Evolutionary conservation across 495 filamentous ascomycete genomes (phyloP).

Genomic region (Aspergillus kassunensis): DNA sequence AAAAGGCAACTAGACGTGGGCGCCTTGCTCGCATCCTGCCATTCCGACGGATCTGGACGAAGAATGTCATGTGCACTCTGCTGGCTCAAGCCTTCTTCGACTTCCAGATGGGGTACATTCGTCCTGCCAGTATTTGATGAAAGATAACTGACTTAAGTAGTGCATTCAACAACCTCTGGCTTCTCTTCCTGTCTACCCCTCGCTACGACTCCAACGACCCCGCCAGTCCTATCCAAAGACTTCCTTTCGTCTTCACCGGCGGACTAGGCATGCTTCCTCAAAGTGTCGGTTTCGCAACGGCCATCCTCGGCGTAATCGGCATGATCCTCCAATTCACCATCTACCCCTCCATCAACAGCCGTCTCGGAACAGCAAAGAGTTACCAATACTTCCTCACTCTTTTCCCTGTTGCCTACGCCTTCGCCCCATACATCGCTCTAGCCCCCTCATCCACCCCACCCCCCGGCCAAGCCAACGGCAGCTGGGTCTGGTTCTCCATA

Average conservation of each 20-base stretch:
- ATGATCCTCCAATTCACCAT: conserved; percentile 73
- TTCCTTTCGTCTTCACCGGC: conserved; percentile 74
- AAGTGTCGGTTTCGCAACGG: conserved; percentile 71
- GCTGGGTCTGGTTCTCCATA: conserved; percentile 64
- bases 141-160: conserved; percentile 21
- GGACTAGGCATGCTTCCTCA: conserved; percentile 73
- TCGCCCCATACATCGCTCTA: conserved; percentile 68
- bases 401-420: conserved; percentile 70
- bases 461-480: conserved; percentile 60
- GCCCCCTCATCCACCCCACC: conserved; percentile 59
- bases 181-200: conserved; percentile 77
- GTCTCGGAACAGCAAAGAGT: conserved; percentile 63
- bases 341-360: conserved; percentile 64
- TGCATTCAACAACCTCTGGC: conserved; percentile 82
- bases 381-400: conserved; percentile 65
- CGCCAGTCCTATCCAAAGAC: conserved; percentile 36
- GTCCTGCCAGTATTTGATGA: neutral
- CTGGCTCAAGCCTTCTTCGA: conserved; percentile 65
- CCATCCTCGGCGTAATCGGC: conserved; percentile 72
- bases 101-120: conserved; percentile 58
- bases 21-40: conserved; percentile 45
- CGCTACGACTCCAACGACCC: conserved; percentile 55
- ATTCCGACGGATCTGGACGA: conserved; percentile 74
- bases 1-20: conserved; percentile 29
- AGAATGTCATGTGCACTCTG: conserved; percentile 68